Evolutionary conservation across 768 basidiomycete genomes (phyloP).

Genomic region (Rhizopogon vulgaris): DNA sequence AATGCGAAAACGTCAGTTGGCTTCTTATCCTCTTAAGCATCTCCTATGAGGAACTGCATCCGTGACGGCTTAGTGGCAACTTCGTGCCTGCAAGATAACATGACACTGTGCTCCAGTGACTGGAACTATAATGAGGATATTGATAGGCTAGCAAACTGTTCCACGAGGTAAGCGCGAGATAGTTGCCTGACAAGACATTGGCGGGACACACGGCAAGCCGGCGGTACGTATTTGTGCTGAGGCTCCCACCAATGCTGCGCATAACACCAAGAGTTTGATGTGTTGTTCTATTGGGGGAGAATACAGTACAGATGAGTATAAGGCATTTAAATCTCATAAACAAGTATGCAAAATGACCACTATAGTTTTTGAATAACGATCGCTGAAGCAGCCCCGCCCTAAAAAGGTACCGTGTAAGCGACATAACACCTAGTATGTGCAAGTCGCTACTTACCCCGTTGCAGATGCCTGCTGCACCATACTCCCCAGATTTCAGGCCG

Average conservation of each 20-base stretch:
- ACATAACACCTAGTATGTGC: constrained; percentile 2
- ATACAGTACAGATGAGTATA: constrained; percentile 8
- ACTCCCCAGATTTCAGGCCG: constrained; percentile 86
- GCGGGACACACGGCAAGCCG: not conserved
- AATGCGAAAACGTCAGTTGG: too few species aligned
- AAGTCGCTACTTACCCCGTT: constrained; percentile 69
- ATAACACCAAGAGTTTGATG: constrained; percentile 1
- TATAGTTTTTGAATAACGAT: constrained; percentile 84
- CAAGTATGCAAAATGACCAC: constrained; percentile 16
- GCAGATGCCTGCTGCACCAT: constrained; percentile 94
- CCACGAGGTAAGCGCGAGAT: constrained; percentile 2
- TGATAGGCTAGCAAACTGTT: constrained; percentile 15
- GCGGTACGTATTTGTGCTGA: not conserved
- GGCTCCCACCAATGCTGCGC: constrained; percentile 6
- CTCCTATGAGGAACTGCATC: constrained; percentile 4
- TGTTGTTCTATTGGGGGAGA: constrained; percentile 5
- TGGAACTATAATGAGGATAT: not conserved
- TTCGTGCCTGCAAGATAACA: constrained; percentile 7
- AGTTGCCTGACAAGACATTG: not conserved
- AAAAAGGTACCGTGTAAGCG: constrained; percentile 12
- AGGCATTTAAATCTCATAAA: constrained; percentile 9
- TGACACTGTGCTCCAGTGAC: not conserved
- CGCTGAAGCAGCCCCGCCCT: constrained; percentile 93
- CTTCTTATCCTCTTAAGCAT: constrained; percentile 8
- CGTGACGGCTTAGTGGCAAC: not conserved